Conservation (phyloP, 257 asterid species). For the Buddleja alternifolia region DNA sequence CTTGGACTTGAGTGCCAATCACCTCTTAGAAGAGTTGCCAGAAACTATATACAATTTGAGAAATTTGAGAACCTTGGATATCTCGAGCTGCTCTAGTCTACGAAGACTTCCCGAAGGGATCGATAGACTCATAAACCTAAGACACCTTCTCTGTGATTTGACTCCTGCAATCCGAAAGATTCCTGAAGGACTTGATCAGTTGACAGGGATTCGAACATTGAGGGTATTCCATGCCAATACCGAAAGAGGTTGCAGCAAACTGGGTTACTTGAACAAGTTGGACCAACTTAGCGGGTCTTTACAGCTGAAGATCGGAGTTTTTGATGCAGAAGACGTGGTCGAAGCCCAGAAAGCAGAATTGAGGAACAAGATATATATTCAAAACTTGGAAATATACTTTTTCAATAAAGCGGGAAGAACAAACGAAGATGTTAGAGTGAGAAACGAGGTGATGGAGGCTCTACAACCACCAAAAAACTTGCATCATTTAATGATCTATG, state of each 20-base stretch:
- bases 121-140: slow-evolving; percentile 24
- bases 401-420: not conserved
- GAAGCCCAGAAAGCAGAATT: slow-evolving; percentile 31
- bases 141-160: slow-evolving; percentile 3
- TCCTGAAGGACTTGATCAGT: not conserved
- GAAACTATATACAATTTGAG: slow-evolving; percentile 20
- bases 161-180: not conserved
- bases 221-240: not conserved
- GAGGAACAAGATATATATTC: slow-evolving; percentile 14
- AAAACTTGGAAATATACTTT: not conserved
- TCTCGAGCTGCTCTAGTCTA: not conserved
- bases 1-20: not conserved
- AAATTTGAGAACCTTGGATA: slow-evolving; percentile 25
- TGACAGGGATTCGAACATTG: slow-evolving; percentile 7
- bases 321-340: not conserved
- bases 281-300: not conserved
- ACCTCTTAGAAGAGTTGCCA: slow-evolving; percentile 27
- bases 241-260: too few species aligned
- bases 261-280: slow-evolving; percentile 11
- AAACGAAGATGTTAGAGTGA: not conserved
- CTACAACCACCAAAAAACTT: slow-evolving; percentile 25
- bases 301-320: not conserved
- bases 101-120: slow-evolving; percentile 28
- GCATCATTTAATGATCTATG: not conserved
- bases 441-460: slow-evolving; percentile 9